Evolutionary conservation across 345 rosid species (phyloP), one percentile per base, ranked within the genome.

Genomic region (Cardamine resedifolia): DNA sequence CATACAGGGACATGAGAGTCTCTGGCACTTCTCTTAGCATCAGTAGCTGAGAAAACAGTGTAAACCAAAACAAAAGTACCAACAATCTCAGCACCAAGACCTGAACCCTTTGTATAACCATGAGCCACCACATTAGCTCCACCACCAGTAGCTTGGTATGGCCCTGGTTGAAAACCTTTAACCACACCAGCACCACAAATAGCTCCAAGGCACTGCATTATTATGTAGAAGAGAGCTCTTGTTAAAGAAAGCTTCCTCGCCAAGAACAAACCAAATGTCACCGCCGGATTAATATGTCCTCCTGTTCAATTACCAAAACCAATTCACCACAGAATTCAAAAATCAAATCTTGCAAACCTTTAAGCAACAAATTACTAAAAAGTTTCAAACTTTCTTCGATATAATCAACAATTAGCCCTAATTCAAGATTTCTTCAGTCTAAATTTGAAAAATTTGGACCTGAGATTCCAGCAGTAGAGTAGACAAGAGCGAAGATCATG

Each of bases 1-100:
- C 86, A 41, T 85, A 88, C 94, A 56, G 89, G 91, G 20, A 86
- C 94, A 67, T 88, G 94, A 3, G 94, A 85, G 81, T 88, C 94
- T 83, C 94, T 81, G 52, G 90, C 91, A 65, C 76, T 88, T 81
- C 91, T 82, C 83, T 88, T 86, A 47, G 94, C 88, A 73, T 88
- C 94, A 10, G 90, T 86, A 53, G 90, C 93, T 20, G 93, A 88
- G 84, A 88, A 86, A 55, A 87, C 91, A 38, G 89, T 85, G 80
- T 85, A 87, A 21, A 87, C 91, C 33, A 87, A 80, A 70, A 87
- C 81, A 73, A 87, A 87, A 56, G 91, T 87, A n/a, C 90, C 92
- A 18, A 85, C 4, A 39, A 85, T 87, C 81, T 85, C 90, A 50
- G 92, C 92, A 59, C 92, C 90, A n/a, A 87, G 88, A 45, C 88